phyloP scores from a whole-genome alignment of 2,329 filamentous ascomycete genomes.

The Ophidiomyces ophidiicola region DNA sequence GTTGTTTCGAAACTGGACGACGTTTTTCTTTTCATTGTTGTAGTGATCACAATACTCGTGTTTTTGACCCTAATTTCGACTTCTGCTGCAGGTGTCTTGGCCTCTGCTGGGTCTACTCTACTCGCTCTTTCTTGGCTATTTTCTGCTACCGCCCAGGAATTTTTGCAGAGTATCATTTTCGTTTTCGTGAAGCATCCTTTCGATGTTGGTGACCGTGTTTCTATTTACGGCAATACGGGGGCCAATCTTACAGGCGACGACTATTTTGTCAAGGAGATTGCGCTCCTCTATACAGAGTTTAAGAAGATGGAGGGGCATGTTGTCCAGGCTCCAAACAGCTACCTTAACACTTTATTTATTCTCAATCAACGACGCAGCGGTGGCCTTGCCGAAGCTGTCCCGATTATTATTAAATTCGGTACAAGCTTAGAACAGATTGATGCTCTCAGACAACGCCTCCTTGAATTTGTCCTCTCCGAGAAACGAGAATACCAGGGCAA shows the following conservation, averaged over 20 bases:
- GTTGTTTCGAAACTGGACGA: conserved; percentile 82
- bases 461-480: conserved; percentile 71
- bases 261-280: conserved; percentile 92
- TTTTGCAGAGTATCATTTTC: conserved; percentile 79
- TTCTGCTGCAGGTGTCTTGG: conserved; percentile 81
- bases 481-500: conserved; percentile 82
- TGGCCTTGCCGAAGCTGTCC: conserved; percentile 72
- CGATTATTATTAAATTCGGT: conserved; percentile 76
- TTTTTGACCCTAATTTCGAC: conserved; percentile 82
- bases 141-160: conserved; percentile 84
- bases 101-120: conserved; percentile 75
- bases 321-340: conserved; percentile 88
- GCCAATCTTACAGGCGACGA: conserved; percentile 69
- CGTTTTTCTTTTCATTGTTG: conserved; percentile 76
- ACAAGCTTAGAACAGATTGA: conserved; percentile 76
- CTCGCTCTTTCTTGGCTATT: conserved; percentile 87
- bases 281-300: conserved; percentile 87
- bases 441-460: conserved; percentile 61
- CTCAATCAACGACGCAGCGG: conserved; percentile 88
- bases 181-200: conserved; percentile 94
- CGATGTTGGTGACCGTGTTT: conserved; percentile 86
- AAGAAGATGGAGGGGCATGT: conserved; percentile 98
- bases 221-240: conserved; percentile 81
- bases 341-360: conserved; percentile 86
- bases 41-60: conserved; percentile 68